Base-by-base conservation (phyloP, 306 rosid genomes). In the Vicia sativa region DNA sequence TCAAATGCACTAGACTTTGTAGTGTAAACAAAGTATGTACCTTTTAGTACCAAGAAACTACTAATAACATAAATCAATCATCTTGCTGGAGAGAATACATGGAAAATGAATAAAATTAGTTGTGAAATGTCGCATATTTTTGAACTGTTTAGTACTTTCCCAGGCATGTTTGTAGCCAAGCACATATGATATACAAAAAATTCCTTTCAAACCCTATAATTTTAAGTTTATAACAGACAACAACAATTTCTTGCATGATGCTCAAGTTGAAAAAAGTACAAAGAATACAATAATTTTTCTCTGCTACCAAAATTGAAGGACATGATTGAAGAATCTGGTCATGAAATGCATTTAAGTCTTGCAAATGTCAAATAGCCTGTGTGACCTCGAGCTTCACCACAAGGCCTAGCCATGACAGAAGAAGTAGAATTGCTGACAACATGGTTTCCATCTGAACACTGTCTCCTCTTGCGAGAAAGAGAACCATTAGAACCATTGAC, bases 321-420 rank as follows among this genome's bases (percentile, higher is more conserved):
- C 70, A 26, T 19, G 59, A 23, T 8, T 42, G 31, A 57, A 59
- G 59, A n/a, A 53, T 16, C 26, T 14, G 49, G 44, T 79, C 73
- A 85, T 38, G 72, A 77, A 59, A 80, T 38, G 74, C 92, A 87
- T 81, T 77, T 82, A 60, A 85, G 90, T 57, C 96, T 85, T 45
- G 95, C 96, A 74, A 87, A 89, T 60, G 97, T 89, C 80, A 91
- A 74, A 85, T 87, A 89, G 69, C 97, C 95, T 1, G 96, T 92
- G 83, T 89, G 97, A 74, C 97, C 97, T 79, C 84, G 84, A 48
- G 97, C 90, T 67, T 91, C 97, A 26, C 79, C 70, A 45, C 84
- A 77, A 3, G 91, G 96, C 75, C 80, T 81, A 37, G 85, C 95
- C 90, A 87, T 85, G 41, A 87, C 65, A 11, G 85, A 66, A 72